Evolutionary conservation across 2,329 filamentous ascomycete species (phyloP).

Genomic region (Seiridium cupressi): DNA sequence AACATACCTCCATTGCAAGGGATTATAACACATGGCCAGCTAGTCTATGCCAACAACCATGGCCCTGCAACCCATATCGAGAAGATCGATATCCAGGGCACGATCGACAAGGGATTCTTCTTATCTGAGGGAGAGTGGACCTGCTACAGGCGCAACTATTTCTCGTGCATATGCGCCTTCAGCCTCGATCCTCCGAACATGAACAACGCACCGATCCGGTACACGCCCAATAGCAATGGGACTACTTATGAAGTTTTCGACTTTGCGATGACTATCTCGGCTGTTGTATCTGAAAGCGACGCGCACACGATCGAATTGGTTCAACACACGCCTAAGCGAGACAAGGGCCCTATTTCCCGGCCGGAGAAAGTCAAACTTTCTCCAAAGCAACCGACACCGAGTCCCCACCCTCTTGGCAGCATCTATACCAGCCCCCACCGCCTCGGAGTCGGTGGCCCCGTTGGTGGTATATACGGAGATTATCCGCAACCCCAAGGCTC

Average conservation of each 20-base stretch:
- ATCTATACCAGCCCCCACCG: slow-evolving; percentile 41
- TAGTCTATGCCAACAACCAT: slow-evolving; percentile 55
- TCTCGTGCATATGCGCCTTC: slow-evolving; percentile 80
- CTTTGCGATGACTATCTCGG: slow-evolving; percentile 83
- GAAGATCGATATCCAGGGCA: slow-evolving; percentile 72
- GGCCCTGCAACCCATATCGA: slow-evolving; percentile 42
- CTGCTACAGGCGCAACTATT: slow-evolving; percentile 89
- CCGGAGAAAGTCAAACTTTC: slow-evolving; percentile 68
- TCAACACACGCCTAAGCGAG: slow-evolving; percentile 87
- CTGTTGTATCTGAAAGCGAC: slow-evolving; percentile 73
- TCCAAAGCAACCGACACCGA: slow-evolving; percentile 59
- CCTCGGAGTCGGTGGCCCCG: slow-evolving; percentile 24
- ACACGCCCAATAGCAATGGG: slow-evolving; percentile 48
- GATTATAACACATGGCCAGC: slow-evolving; percentile 54
- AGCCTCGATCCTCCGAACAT: slow-evolving; percentile 60
- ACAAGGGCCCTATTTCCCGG: slow-evolving; percentile 78
- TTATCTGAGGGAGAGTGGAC: slow-evolving; percentile 81
- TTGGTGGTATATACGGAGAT: slow-evolving; percentile 35
- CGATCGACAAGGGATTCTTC: slow-evolving; percentile 90
- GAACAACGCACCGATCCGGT: slow-evolving; percentile 31
- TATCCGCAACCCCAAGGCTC: slow-evolving; percentile 32
- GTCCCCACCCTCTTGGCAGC: slow-evolving; percentile 38
- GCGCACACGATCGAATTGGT: slow-evolving; percentile 80
- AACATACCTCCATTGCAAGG: slow-evolving; percentile 53
- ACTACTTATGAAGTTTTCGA: slow-evolving; percentile 66